These are phyloP conservation scores for Globisporangium camurandrum DNA, from an alignment of 352 stramenopile species.

Conservation along the genomic window DNA sequence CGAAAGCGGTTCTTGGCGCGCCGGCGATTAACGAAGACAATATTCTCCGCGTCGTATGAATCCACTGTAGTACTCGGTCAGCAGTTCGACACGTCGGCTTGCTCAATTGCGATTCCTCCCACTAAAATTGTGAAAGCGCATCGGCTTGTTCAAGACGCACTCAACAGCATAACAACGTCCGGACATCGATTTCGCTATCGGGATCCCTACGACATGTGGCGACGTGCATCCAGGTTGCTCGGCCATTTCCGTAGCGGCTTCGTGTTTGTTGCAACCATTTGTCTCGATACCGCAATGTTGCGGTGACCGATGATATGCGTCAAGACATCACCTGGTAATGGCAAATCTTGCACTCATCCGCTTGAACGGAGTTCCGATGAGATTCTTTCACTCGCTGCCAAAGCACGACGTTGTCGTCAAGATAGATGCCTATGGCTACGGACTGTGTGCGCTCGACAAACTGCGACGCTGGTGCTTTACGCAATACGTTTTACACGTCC, in stretches of 20 bases:
- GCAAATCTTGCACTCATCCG: background rate
- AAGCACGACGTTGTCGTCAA: background rate
- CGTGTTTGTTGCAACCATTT: background rate
- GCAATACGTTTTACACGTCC: background rate
- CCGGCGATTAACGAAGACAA: slow-evolving; percentile 16
- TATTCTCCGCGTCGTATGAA: slow-evolving; percentile 10
- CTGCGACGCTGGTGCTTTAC: background rate
- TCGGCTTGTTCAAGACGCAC: background rate
- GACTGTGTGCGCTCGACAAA: background rate
- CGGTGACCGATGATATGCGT: too few relatives aligned
- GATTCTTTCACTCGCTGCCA: background rate
- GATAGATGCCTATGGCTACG: background rate
- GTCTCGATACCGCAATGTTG: too few relatives aligned
- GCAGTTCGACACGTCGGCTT: slow-evolving; percentile 5
- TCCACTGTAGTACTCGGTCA: slow-evolving; percentile 5
- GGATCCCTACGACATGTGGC: slow-evolving; percentile 12
- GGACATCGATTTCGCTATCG: slow-evolving; percentile 4
- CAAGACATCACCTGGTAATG: background rate
- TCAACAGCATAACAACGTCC: background rate
- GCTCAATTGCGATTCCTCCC: slow-evolving; percentile 1
- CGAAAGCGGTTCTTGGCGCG: slow-evolving; percentile 8
- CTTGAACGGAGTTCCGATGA: background rate
- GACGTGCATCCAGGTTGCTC: slow-evolving; percentile 7
- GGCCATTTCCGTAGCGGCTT: slow-evolving; percentile 6
- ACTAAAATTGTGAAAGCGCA: background rate